Percentiles rank a stretch among this genome's conserved stretches.
Conservation (phyloP, 2,329 filamentous ascomycete species). For the Aotearoamyces nothofagi region DNA sequence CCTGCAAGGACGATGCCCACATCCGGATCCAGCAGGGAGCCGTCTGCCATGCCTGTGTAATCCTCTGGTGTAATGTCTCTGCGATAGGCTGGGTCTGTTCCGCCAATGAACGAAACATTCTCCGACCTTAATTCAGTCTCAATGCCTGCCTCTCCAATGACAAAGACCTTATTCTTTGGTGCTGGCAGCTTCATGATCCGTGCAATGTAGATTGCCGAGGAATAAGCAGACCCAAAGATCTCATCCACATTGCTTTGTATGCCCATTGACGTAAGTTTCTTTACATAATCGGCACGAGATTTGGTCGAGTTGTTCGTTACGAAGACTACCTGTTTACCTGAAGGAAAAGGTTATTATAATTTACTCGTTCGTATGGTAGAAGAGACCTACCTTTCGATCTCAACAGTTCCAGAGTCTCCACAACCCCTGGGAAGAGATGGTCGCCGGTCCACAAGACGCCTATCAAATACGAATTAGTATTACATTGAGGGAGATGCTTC, state of each 20-base stretch:
- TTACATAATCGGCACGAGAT: constrained; percentile 79
- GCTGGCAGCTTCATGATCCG: constrained; percentile 70
- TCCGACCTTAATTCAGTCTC: constrained; percentile 78
- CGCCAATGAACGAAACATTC: constrained; percentile 66
- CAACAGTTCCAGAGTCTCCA: constrained; percentile 73
- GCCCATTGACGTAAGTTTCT: constrained; percentile 71
- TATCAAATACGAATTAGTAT: constrained; percentile 21
- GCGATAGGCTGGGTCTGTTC: constrained; percentile 65
- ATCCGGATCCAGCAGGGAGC: constrained; percentile 65
- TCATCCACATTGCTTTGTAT: constrained; percentile 75
- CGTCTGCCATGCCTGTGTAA: constrained; percentile 63
- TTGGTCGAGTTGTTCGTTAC: constrained; percentile 99
- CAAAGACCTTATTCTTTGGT: constrained; percentile 84
- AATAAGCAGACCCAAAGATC: constrained; percentile 88
- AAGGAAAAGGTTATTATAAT: constrained; percentile 2
- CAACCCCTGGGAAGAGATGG: constrained; percentile 69
- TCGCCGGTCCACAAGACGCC: constrained; percentile 96
- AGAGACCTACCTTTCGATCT: constrained; percentile 57
- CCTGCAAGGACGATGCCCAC: constrained; percentile 83
- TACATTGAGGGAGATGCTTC: constrained; percentile 2
- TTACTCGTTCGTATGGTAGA: constrained; percentile 2
- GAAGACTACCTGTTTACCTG: constrained; percentile 79
- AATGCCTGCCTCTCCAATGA: constrained; percentile 81
- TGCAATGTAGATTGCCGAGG: constrained; percentile 86
- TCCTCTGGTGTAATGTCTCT: constrained; percentile 70